Evolutionary conservation across 139 green algal species (phyloP).

Genomic region (Chlorella sp.): DNA sequence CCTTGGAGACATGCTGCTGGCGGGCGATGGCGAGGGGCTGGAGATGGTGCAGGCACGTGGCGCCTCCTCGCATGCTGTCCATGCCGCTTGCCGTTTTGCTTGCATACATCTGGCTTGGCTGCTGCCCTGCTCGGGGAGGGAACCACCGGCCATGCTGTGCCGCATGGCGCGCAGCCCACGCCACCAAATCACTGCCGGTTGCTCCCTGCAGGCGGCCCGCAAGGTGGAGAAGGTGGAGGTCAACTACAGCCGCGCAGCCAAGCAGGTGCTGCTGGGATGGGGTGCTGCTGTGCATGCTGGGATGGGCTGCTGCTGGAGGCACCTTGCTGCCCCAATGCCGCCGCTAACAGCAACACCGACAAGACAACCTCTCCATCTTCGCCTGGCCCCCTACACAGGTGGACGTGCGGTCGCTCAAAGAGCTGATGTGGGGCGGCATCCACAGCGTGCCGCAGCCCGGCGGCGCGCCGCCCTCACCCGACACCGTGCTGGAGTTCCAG

Average conservation of each 20-base stretch:
- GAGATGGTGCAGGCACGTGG: conserved; percentile 1
- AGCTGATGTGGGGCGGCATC: conserved; percentile 78
- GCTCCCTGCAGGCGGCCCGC: conserved; percentile 43
- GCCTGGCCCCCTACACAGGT: conserved; percentile 52
- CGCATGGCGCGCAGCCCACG: too few relatives aligned
- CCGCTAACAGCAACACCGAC: background rate
- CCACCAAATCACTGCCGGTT: background rate
- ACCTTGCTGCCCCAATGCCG: background rate
- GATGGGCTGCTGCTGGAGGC: background rate
- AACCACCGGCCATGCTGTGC: too few relatives aligned
- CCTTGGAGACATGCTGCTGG: background rate
- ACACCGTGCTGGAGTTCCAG: conserved; percentile 34
- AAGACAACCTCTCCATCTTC: background rate
- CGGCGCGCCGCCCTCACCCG: background rate
- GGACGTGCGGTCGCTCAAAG: conserved; percentile 87
- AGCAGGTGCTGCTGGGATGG: conserved; percentile 60
- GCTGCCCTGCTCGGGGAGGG: too few relatives aligned
- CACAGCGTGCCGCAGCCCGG: conserved; percentile 12
- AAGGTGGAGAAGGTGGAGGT: conserved; percentile 73
- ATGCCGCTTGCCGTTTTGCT: background rate
- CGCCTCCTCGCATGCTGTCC: background rate
- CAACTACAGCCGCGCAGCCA: conserved; percentile 70
- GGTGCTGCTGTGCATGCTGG: background rate
- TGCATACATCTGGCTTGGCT: too few relatives aligned
- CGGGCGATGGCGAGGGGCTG: conserved; percentile 3